phyloP scores from a whole-genome alignment of 306 rosid species.

The Gastrolobium villosum region DNA sequence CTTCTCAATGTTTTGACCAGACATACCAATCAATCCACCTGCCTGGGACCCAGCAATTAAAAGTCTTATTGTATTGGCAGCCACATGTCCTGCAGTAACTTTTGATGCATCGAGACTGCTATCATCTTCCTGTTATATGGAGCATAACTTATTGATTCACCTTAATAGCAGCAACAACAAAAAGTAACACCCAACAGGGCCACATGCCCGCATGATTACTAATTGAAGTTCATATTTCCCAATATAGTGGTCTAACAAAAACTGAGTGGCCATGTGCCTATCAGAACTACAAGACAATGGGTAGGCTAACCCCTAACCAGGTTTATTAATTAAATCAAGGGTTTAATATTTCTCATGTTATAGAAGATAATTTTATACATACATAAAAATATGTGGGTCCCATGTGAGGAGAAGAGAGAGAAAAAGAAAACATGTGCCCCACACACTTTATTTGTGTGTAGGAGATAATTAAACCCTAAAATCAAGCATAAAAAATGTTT shows the following conservation, averaged over 20 bases:
- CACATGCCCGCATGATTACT: conserved; percentile 1
- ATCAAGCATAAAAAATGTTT: conserved; percentile 4
- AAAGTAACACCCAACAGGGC: conserved; percentile 32
- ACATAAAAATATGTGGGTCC: too few relatives aligned
- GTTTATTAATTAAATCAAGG: conserved; percentile 1
- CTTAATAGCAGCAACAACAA: conserved; percentile 10
- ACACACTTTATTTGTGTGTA: too few relatives aligned
- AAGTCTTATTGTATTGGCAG: conserved; percentile 94
- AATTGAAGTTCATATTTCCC: conserved; percentile 24
- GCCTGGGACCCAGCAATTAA: conserved; percentile 98
- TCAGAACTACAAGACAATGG: background rate
- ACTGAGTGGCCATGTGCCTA: background rate
- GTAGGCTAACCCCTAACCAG: conserved; percentile 16
- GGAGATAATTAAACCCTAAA: background rate
- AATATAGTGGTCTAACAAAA: conserved; percentile 23
- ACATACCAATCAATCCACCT: conserved; percentile 89
- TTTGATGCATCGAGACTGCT: conserved; percentile 67
- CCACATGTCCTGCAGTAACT: conserved; percentile 84
- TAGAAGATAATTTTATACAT: too few relatives aligned
- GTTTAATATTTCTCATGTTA: too few relatives aligned
- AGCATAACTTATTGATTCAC: conserved; percentile 22
- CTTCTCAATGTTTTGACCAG: conserved; percentile 93
- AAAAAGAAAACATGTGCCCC: too few relatives aligned
- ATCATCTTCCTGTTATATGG: conserved; percentile 80
- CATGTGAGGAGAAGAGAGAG: too few relatives aligned